phyloP scores from a whole-genome alignment of 169 alveolate genomes.

The Eimeria falciformis region DNA sequence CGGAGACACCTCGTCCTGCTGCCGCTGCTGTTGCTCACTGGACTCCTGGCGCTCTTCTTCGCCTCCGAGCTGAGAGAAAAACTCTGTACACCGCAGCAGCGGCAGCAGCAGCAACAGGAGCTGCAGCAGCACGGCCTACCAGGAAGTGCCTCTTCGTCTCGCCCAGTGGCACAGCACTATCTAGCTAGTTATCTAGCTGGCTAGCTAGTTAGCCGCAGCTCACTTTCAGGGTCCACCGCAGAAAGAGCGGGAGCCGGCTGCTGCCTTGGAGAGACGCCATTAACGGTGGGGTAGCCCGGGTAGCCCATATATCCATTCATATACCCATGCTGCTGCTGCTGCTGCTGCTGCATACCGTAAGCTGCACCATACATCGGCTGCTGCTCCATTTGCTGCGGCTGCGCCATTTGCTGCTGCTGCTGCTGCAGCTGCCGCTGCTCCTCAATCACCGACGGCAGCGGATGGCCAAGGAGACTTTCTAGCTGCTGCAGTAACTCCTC shows the following conservation, averaged over 20 bases:
- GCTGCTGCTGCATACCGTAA: conserved; percentile 47
- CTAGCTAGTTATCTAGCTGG: background rate
- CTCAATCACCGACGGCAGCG: conserved; percentile 41
- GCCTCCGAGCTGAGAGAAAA: conserved; percentile 62
- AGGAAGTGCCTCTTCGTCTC: background rate
- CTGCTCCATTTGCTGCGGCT: conserved; percentile 31
- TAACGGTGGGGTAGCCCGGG: conserved; percentile 18
- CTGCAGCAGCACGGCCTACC: background rate
- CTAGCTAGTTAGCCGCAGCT: background rate
- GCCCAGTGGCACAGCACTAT: background rate
- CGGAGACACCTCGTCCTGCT: background rate
- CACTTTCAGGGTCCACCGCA: conserved; percentile 52
- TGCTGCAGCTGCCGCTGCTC: conserved; percentile 53
- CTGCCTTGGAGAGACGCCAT: background rate
- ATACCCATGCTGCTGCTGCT: conserved; percentile 32
- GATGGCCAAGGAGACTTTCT: conserved; percentile 49
- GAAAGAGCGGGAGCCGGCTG: conserved; percentile 14
- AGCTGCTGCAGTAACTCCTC: conserved; percentile 25
- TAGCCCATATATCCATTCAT: background rate
- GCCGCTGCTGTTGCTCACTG: conserved; percentile 46
- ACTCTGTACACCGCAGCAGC: conserved; percentile 54
- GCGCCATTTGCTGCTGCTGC: conserved; percentile 2
- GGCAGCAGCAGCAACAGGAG: background rate
- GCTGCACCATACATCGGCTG: conserved; percentile 38
- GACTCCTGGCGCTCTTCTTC: background rate